Conservation (phyloP, 805 yeast species). For the Candida arabinofermentans region DNA sequence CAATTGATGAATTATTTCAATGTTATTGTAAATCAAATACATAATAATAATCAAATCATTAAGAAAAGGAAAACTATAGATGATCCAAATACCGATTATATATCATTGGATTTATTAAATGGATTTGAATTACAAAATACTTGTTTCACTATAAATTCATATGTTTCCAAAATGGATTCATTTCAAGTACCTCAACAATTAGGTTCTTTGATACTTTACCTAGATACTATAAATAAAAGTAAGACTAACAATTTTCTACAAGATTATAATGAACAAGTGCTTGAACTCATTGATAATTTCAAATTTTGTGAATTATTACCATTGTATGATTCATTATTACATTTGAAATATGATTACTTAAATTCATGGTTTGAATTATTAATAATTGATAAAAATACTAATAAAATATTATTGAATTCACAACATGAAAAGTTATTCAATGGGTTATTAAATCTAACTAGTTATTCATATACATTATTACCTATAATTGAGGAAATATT, state of each 20-base stretch:
- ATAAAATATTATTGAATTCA: background rate
- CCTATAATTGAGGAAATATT: slow-evolving; percentile 8
- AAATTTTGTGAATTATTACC: slow-evolving; percentile 11
- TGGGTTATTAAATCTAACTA: slow-evolving; percentile 12
- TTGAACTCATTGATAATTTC: too few species aligned
- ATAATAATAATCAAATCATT: too few species aligned
- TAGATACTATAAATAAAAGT: slow-evolving; percentile 5
- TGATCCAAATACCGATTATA: slow-evolving; percentile 2
- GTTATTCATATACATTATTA: slow-evolving; percentile 4
- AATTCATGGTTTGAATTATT: slow-evolving; percentile 13
- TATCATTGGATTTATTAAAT: slow-evolving; percentile 9
- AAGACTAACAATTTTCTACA: background rate
- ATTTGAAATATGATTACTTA: slow-evolving; percentile 7
- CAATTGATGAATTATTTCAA: slow-evolving; percentile 11
- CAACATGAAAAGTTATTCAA: slow-evolving; percentile 10
- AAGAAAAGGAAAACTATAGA: slow-evolving; percentile 12
- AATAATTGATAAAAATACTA: slow-evolving; percentile 6
- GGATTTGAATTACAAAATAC: slow-evolving; percentile 5
- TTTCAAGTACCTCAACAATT: slow-evolving; percentile 12
- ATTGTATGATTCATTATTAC: slow-evolving; percentile 9
- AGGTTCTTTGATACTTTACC: slow-evolving; percentile 13
- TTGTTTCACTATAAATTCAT: slow-evolving; percentile 13
- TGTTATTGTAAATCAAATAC: slow-evolving; percentile 1
- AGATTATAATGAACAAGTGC: too few species aligned
- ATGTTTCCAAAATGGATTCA: slow-evolving; percentile 7